phyloP scores from a whole-genome alignment of 2,329 filamentous ascomycete genomes.

The Aotearoamyces nothofagi region DNA sequence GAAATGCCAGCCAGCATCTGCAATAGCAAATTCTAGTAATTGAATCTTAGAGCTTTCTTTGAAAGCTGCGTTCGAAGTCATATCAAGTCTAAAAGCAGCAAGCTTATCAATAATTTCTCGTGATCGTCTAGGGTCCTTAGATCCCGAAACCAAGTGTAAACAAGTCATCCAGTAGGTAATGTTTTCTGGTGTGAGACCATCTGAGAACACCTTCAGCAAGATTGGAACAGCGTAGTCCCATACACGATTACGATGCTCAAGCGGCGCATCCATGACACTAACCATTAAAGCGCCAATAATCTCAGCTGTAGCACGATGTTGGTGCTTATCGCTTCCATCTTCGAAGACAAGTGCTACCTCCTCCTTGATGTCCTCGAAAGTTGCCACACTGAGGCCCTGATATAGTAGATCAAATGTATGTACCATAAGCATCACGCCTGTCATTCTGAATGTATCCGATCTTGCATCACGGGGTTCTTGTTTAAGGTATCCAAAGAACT shows the following conservation, averaged over 20 bases:
- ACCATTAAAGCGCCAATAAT: constrained; percentile 77
- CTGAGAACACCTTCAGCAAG: constrained; percentile 72
- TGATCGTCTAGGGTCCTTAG: constrained; percentile 75
- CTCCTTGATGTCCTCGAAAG: constrained; percentile 77
- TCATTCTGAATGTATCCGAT: constrained; percentile 79
- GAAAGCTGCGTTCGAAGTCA: constrained; percentile 92
- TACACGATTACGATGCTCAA: constrained; percentile 56
- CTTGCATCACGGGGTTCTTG: constrained; percentile 78
- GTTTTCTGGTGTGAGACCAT: constrained; percentile 89
- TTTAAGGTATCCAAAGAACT: constrained; percentile 86
- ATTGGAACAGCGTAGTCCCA: constrained; percentile 90
- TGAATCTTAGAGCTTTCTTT: constrained; percentile 97
- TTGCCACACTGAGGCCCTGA: constrained; percentile 60
- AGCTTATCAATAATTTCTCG: constrained; percentile 78
- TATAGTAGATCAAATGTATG: constrained; percentile 85
- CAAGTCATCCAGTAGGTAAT: constrained; percentile 90
- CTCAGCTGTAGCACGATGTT: constrained; percentile 89
- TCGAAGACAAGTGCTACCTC: constrained; percentile 65
- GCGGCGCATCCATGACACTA: constrained; percentile 63
- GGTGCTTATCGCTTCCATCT: constrained; percentile 92
- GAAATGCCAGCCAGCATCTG: constrained; percentile 92
- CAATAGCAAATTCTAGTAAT: constrained; percentile 74
- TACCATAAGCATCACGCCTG: constrained; percentile 72
- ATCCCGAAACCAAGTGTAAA: constrained; percentile 74
- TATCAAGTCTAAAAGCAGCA: constrained; percentile 75